Conservation (phyloP, 352 stramenopile genomes). For the Globisporangium irregulare region DNA sequence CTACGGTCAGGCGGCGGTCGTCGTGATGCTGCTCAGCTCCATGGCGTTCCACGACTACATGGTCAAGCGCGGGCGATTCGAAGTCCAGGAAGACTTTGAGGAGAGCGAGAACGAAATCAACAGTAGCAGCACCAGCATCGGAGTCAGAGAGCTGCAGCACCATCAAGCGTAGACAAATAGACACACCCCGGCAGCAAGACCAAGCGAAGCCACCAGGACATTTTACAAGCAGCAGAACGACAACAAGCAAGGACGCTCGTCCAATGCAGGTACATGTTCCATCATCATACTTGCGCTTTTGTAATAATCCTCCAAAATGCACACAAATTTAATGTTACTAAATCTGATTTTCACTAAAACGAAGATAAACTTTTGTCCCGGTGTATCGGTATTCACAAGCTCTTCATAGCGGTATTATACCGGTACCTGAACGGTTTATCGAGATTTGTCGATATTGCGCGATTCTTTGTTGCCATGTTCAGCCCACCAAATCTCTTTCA, state of each 20-base stretch:
- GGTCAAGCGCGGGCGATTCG: slow-evolving; percentile 60
- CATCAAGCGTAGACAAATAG: background rate
- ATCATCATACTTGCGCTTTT: background rate
- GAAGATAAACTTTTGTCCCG: no score
- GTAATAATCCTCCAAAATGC: background rate
- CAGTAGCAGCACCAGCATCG: background rate
- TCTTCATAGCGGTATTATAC: background rate
- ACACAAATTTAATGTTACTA: background rate
- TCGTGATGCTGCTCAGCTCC: slow-evolving; percentile 66
- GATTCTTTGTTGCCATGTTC: background rate
- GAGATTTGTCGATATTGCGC: background rate
- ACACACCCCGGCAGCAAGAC: background rate
- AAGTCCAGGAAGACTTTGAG: slow-evolving; percentile 24
- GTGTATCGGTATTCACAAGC: background rate
- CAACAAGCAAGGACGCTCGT: background rate
- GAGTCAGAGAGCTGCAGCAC: background rate
- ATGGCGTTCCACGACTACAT: slow-evolving; percentile 88
- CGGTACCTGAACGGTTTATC: background rate
- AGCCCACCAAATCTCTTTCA: no score
- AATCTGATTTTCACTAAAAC: background rate
- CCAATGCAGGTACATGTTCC: background rate
- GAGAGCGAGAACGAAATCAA: background rate
- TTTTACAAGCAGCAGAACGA: background rate
- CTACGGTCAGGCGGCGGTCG: slow-evolving; percentile 69
- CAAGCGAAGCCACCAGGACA: background rate